These are phyloP conservation scores for Candida nitratophila DNA, from an alignment of 805 yeast species.

Conservation along the genomic window DNA sequence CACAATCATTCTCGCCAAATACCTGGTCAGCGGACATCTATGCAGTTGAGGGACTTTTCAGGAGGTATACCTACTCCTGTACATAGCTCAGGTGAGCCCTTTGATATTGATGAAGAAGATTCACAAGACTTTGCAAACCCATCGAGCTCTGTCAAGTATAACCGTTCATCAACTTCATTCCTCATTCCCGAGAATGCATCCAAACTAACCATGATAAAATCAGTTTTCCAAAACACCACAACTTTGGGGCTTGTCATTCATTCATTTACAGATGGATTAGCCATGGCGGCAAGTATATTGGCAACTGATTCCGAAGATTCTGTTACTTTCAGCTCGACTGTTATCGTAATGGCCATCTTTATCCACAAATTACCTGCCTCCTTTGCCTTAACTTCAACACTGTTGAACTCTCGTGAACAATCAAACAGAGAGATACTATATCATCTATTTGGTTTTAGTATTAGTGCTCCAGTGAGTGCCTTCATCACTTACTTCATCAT, in stretches of 20 bases:
- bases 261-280: constrained; percentile 66
- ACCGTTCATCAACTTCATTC: neutral
- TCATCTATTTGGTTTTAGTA: constrained; percentile 48
- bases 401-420: constrained; percentile 32
- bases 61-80: no score
- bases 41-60: no score
- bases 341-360: constrained; percentile 55
- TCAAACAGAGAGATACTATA: constrained; percentile 26
- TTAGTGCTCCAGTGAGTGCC: constrained; percentile 58
- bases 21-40: neutral
- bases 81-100: no score
- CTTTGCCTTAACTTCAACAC: constrained; percentile 54
- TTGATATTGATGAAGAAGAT: no score
- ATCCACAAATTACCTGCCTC: constrained; percentile 73
- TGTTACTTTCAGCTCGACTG: constrained; percentile 10
- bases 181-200: constrained; percentile 12
- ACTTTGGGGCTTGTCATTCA: constrained; percentile 62
- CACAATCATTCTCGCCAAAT: neutral
- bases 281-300: constrained; percentile 51
- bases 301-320: constrained; percentile 26
- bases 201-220: constrained; percentile 11
- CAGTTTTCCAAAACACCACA: constrained; percentile 36
- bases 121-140: no score
- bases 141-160: no score
- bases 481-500: constrained; percentile 34